phyloP scores from a whole-genome alignment of 1,284 basidiomycete genomes.

The Pseudozyma sp. region DNA sequence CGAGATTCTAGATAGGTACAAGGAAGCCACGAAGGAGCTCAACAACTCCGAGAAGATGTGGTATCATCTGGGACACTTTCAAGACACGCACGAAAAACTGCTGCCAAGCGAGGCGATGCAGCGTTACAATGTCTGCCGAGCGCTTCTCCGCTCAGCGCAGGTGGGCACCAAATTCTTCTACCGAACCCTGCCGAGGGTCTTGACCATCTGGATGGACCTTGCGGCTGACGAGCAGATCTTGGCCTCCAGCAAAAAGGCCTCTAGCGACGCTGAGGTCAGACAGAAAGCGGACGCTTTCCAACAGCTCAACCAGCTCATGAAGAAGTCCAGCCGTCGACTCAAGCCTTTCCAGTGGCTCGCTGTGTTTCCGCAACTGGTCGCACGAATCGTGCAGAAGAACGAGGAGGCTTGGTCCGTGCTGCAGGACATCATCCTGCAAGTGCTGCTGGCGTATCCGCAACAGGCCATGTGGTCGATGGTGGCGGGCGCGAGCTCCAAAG shows the following conservation, averaged over 20 bases:
- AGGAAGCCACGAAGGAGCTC: constrained; percentile 71
- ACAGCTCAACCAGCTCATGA: constrained; percentile 72
- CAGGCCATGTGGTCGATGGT: constrained; percentile 95
- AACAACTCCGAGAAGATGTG: constrained; percentile 73
- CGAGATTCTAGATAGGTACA: constrained; percentile 72
- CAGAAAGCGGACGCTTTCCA: constrained; percentile 55
- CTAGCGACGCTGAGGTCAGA: constrained; percentile 16
- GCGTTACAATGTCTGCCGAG: constrained; percentile 74
- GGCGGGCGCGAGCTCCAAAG: constrained; percentile 87
- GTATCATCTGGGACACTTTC: constrained; percentile 54
- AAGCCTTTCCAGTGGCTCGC: constrained; percentile 82
- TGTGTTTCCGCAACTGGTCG: constrained; percentile 96
- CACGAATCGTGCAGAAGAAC: constrained; percentile 86
- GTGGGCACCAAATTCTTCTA: constrained; percentile 95
- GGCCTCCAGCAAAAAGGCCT: constrained; percentile 49
- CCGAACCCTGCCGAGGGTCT: constrained; percentile 90
- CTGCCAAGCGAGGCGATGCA: constrained; percentile 70
- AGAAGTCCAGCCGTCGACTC: constrained; percentile 79
- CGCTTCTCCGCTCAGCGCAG: constrained; percentile 81
- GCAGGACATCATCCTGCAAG: constrained; percentile 78
- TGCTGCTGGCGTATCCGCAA: constrained; percentile 85
- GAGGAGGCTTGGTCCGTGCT: constrained; percentile 78
- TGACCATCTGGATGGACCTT: constrained; percentile 94
- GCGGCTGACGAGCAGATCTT: constrained; percentile 75
- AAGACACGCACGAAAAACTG: constrained; percentile 69